Evolutionary conservation across 2,329 filamentous ascomycete genomes (phyloP).

Genomic region (Aspergillus sp.): DNA sequence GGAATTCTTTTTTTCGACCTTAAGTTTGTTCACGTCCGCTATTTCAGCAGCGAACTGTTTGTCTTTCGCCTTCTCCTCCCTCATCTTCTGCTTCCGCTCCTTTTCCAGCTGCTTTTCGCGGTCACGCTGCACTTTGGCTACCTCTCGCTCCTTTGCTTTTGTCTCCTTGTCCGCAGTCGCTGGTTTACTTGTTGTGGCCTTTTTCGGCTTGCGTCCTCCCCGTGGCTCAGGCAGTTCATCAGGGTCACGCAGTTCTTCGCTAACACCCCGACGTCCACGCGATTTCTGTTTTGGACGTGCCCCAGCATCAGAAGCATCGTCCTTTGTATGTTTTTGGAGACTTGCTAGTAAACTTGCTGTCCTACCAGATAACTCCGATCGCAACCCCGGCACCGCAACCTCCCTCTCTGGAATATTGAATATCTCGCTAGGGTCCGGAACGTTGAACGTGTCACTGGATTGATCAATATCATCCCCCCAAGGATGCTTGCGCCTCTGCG

Average conservation of each 20-base stretch:
- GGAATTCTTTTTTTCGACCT: constrained; percentile 71
- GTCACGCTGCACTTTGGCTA: constrained; percentile 48
- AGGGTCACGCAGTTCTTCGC: constrained; percentile 13
- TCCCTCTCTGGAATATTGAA: constrained; percentile 11
- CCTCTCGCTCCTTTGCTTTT: constrained; percentile 56
- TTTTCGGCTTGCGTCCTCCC: constrained; percentile 37
- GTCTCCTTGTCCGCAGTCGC: constrained; percentile 38
- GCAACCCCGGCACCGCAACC: constrained; percentile 13
- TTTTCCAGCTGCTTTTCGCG: constrained; percentile 60
- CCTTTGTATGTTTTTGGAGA: constrained; percentile 22
- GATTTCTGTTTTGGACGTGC: constrained; percentile 3
- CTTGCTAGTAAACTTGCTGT: constrained; percentile 42
- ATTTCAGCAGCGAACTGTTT: constrained; percentile 66
- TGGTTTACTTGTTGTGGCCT: constrained; percentile 23
- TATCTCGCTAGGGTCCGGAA: constrained; percentile 28
- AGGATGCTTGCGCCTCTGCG: background rate
- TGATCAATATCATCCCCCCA: constrained; percentile 31
- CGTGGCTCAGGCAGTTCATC: constrained; percentile 47
- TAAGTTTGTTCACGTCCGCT: constrained; percentile 70
- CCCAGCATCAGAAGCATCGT: background rate
- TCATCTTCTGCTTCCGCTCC: constrained; percentile 43
- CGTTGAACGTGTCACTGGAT: constrained; percentile 31
- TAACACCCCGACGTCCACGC: background rate
- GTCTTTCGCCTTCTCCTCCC: constrained; percentile 60
- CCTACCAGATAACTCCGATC: constrained; percentile 36